A percentile compares a stretch with the other conserved stretches of the same genome.
Evolutionary conservation across 2,329 filamentous ascomycete species (phyloP).

Genomic region (Epichloe gansuensis): DNA sequence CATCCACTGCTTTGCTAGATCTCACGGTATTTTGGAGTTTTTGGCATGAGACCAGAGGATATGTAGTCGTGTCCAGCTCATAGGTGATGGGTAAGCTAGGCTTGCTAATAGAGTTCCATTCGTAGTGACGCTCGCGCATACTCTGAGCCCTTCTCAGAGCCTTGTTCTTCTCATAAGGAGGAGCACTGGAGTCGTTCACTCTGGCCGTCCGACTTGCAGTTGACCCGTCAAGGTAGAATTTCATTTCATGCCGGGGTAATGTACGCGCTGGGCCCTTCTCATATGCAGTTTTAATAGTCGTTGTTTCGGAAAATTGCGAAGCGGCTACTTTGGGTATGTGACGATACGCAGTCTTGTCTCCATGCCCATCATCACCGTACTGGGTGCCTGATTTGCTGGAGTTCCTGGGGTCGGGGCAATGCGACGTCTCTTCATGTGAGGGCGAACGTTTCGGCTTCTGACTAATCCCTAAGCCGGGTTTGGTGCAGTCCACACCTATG

Average conservation of each 20-base stretch:
- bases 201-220: slow-evolving; percentile 10
- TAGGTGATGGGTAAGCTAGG: slow-evolving; percentile 24
- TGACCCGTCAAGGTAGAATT: slow-evolving; percentile 25
- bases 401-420: slow-evolving; percentile 2
- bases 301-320: slow-evolving; percentile 40
- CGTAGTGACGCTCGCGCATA: slow-evolving; percentile 25
- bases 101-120: slow-evolving; percentile 31
- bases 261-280: slow-evolving; percentile 28
- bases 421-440: background rate
- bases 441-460: background rate
- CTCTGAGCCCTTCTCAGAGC: slow-evolving; percentile 26
- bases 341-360: slow-evolving; percentile 22
- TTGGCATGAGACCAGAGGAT: slow-evolving; percentile 13
- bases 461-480: background rate
- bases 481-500: background rate
- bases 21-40: slow-evolving; percentile 19
- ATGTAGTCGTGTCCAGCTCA: slow-evolving; percentile 17
- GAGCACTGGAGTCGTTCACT: slow-evolving; percentile 16
- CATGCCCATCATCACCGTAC: slow-evolving; percentile 6
- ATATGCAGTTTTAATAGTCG: slow-evolving; percentile 31
- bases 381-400: slow-evolving; percentile 9
- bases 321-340: slow-evolving; percentile 44
- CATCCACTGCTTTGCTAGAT: slow-evolving; percentile 5
- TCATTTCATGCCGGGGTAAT: slow-evolving; percentile 30
- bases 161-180: slow-evolving; percentile 23